Evolutionary conservation across 768 basidiomycete species (phyloP), one percentile per base, ranked within the genome.

Genomic region (Mycena vulgaris): DNA sequence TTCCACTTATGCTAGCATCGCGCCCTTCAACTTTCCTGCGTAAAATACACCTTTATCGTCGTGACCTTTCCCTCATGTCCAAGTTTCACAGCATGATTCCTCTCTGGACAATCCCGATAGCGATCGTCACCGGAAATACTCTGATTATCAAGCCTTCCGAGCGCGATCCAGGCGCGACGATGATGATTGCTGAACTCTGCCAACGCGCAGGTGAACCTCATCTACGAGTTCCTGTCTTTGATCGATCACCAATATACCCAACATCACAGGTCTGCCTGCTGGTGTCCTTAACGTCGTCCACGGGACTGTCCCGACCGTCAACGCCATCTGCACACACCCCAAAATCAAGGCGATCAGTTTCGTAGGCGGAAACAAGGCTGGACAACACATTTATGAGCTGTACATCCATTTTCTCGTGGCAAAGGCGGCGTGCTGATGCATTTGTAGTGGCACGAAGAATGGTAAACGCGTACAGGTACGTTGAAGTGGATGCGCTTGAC

Each of bases 101-200:
- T 0, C 85, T 99, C 10, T 99, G 97, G 97, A 93, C 95, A 0
- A 96, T 98, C 74, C 93, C 93, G 49, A 89, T 96, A 87, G 94
- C 96, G 19, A 84, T 90, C 30, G 92, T 92, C 17, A 96, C 95
- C 0, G 97, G 97, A 45, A 99, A 99, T 77, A 96, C 97, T 0
- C 87, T 99, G 40, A 88, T 99, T 66, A 84, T 99, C 74, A 99
- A 99, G 77, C 97, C 97, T 25, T 96, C 95, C 2, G 97, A 99
- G 80, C 91, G 98, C 40, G 97, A 98, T 79, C 97, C 97, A 17
- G 97, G 97, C 62, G 97, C 98, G 14, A 93, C 96, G 11, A 97
- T 98, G 93, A 97, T 99, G 67, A 95, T 99, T 68, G 96, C 96
- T 33, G 97, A 99, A 80, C 88, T 98, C 5, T 96, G 95, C 77